Evolutionary conservation across 73 alveolate species (phyloP).

Genomic region (Tetrahymena elliotti): DNA sequence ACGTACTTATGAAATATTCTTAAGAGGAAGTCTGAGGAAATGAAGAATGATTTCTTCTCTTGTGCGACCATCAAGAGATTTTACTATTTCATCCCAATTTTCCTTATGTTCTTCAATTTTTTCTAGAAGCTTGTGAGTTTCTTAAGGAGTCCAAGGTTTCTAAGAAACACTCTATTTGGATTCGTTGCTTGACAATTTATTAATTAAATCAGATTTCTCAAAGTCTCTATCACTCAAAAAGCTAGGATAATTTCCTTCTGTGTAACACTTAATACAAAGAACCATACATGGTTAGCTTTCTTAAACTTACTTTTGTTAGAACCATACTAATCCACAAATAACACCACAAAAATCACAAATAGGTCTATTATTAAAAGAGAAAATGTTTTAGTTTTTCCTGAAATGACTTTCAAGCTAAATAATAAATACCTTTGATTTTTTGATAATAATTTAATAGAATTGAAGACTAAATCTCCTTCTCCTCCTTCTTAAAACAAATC

Average conservation of each 20-base stretch:
- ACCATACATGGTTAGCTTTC: not conserved
- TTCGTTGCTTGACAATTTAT: not conserved
- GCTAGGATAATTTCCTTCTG: slow-evolving; percentile 27
- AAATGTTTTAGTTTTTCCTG: not conserved
- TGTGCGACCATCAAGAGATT: slow-evolving; percentile 11
- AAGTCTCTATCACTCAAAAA: slow-evolving; percentile 19
- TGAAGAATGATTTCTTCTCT: slow-evolving; percentile 30
- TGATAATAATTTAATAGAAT: slow-evolving; percentile 9
- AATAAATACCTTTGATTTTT: slow-evolving; percentile 17
- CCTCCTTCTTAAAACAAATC: slow-evolving; percentile 13
- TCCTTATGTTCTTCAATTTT: slow-evolving; percentile 16
- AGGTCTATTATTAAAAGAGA: slow-evolving; percentile 7
- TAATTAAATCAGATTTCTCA: not conserved
- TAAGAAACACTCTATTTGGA: not conserved
- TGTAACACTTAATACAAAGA: slow-evolving; percentile 23
- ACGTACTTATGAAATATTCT: not conserved
- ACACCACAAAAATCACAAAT: slow-evolving; percentile 35
- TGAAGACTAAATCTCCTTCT: not conserved
- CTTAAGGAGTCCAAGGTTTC: slow-evolving; percentile 15
- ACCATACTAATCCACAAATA: slow-evolving; percentile 36
- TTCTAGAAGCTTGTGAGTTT: not conserved
- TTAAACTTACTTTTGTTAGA: not conserved
- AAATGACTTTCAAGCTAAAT: not conserved
- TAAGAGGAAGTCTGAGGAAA: slow-evolving; percentile 20
- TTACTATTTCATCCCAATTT: slow-evolving; percentile 18